These are phyloP conservation scores for Pseudogymnoascus pannorum DNA, from an alignment of 2,329 filamentous ascomycete species.

Conservation along the genomic window DNA sequence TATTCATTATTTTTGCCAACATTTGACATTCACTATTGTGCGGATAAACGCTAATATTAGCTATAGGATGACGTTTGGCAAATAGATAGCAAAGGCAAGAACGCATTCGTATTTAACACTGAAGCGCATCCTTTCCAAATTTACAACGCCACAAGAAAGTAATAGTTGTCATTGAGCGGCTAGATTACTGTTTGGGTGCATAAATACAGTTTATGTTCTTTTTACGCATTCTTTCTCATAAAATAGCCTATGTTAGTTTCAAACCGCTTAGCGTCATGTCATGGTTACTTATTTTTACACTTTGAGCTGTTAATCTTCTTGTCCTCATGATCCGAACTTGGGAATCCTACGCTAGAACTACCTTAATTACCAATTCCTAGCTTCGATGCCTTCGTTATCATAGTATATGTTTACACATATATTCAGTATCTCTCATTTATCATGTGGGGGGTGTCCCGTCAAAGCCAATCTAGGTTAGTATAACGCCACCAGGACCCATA, in stretches of 20 bases:
- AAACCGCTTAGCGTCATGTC: neutral
- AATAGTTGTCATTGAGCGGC: neutral
- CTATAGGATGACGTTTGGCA: conserved; percentile 41
- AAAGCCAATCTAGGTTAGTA: neutral
- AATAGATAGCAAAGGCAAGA: conserved; percentile 40
- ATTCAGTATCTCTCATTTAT: neutral
- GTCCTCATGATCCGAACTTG: neutral
- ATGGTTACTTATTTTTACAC: neutral
- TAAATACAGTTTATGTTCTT: neutral
- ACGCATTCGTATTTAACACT: conserved; percentile 56
- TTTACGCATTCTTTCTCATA: neutral
- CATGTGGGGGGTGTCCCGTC: neutral
- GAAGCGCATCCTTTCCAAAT: conserved; percentile 56
- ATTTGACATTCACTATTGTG: neutral
- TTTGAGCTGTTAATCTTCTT: neutral
- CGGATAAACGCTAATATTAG: conserved; percentile 5
- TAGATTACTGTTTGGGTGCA: neutral
- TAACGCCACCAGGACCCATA: neutral
- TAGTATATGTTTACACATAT: neutral
- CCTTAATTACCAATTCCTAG: neutral
- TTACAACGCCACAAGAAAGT: neutral
- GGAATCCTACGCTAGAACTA: neutral
- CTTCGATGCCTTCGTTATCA: neutral
- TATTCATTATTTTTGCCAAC: conserved; percentile 10
- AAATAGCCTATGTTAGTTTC: neutral